Base-by-base conservation (phyloP, 2,329 filamentous ascomycete species). In the Aspergillus piperis region DNA sequence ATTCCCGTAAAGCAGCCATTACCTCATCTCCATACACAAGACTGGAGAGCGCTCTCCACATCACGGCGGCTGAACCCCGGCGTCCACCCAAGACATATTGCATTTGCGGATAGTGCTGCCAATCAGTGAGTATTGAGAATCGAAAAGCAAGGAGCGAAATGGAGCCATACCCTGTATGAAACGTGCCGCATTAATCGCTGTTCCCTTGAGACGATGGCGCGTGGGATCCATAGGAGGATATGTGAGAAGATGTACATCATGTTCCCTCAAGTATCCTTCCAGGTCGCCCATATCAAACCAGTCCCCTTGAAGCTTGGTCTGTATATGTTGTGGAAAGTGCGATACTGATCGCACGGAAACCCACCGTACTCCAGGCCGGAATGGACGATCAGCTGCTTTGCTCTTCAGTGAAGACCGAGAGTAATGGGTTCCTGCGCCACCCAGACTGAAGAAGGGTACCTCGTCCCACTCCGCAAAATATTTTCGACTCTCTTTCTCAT, bases 211-310 rank as follows among this genome's bases (percentile, higher is more conserved):
- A 17, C 2, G 23, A 15, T 27, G n/a, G 7, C 30, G 52, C 8
- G 19, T 8, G 11, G 25, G 19, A 10, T 55, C 54, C 48, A 27
- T 25, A 5, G 47, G 58, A 44, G 36, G 52, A n/a, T 54, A 58
- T 32, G 58, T 51, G 2, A 66, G 39, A 11, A 70, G 51, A 30
- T 41, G 52, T 2, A 70, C 59, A 23, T 57, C 57, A 39, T 63
- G 62, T 30, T 70, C 64, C 0, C 55, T 60, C 6, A 70, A 53
- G 58, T 65, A 70, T 0, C 65, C 66, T 51, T 66, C 63, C 21
- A 70, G 48, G 44, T 70, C 68, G 8, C 64, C 57, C 25, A 70
- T 63, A 21, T 69, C 65, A 38, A 70, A 70, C 67, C 67, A 70
- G 32, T 68, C 66, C 8, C 67, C 67, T 8, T 67, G 62, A 13